Evolutionary conservation across 2,329 filamentous ascomycete genomes (phyloP).

Genomic region (Aureobasidium namibiae): DNA sequence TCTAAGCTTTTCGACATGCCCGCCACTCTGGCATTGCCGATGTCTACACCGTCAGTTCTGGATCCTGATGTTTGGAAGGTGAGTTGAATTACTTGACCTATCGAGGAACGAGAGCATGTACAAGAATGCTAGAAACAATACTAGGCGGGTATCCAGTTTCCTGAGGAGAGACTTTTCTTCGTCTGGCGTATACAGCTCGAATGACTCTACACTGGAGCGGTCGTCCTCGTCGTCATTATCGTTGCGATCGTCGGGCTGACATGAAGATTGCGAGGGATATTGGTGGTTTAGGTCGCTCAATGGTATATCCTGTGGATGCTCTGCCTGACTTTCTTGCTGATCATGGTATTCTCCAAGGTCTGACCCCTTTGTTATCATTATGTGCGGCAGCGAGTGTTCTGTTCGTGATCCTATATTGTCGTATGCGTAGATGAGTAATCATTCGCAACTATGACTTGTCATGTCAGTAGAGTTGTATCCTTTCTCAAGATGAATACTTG

Average conservation of each 20-base stretch:
- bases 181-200: slow-evolving; percentile 49
- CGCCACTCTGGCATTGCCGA: slow-evolving; percentile 54
- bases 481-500: neutral
- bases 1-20: slow-evolving; percentile 47
- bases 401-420: neutral
- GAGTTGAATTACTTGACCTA: slow-evolving; percentile 59
- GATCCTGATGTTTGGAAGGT: slow-evolving; percentile 6
- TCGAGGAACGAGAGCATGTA: slow-evolving; percentile 84
- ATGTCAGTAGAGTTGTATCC: neutral
- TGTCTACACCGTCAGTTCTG: slow-evolving; percentile 11
- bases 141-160: slow-evolving; percentile 70
- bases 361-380: neutral
- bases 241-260: neutral
- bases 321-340: neutral
- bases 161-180: slow-evolving; percentile 62
- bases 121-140: slow-evolving; percentile 71
- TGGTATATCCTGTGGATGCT: neutral
- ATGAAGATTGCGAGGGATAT: neutral
- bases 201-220: neutral
- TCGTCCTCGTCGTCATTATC: neutral
- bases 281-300: neutral
- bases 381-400: neutral
- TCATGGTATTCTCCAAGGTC: neutral
- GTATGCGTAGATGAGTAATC: no score
- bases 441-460: no score